phyloP scores from a whole-genome alignment of 1,284 basidiomycete genomes.

The Trichosporon ovoides region DNA sequence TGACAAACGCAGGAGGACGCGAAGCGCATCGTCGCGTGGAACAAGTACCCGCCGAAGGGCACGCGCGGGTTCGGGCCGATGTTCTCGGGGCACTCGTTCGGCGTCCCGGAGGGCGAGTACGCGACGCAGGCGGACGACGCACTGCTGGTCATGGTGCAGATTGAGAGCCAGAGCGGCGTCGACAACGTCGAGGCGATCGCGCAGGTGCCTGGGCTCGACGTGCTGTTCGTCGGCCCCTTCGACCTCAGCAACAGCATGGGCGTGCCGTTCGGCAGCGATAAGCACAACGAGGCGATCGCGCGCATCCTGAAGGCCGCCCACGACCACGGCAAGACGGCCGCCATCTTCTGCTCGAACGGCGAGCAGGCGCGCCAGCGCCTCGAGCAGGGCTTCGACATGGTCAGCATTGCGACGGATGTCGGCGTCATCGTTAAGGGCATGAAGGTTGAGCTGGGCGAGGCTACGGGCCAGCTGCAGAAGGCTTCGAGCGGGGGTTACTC shows the following conservation, averaged over 20 bases:
- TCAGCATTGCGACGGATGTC: constrained; percentile 40
- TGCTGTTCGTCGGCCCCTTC: constrained; percentile 61
- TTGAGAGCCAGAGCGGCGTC: constrained; percentile 60
- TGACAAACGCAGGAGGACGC: constrained; percentile 21
- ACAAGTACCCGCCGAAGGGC: constrained; percentile 27
- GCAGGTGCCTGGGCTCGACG: constrained; percentile 59
- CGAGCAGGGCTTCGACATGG: constrained; percentile 55
- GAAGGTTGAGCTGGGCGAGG: constrained; percentile 24
- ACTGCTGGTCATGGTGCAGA: constrained; percentile 60
- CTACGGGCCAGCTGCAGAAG: constrained; percentile 3
- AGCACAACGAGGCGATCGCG: constrained; percentile 57
- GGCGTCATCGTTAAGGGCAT: constrained; percentile 22
- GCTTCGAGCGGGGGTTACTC: constrained; percentile 17
- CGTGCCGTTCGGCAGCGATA: constrained; percentile 25
- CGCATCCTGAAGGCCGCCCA: constrained; percentile 57
- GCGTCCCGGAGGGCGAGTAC: constrained; percentile 51
- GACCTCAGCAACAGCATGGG: constrained; percentile 54
- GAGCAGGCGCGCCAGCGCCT: constrained; percentile 54
- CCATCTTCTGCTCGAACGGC: constrained; percentile 53
- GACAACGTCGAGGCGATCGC: constrained; percentile 61
- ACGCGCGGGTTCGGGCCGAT: constrained; percentile 27
- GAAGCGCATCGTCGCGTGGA: constrained; percentile 17
- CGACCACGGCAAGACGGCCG: constrained; percentile 57
- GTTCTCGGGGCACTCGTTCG: constrained; percentile 22
- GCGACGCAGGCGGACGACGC: constrained; percentile 56